Evolutionary conservation across 139 green algal genomes (phyloP).

Genomic region (Haematococcus lacustris): DNA sequence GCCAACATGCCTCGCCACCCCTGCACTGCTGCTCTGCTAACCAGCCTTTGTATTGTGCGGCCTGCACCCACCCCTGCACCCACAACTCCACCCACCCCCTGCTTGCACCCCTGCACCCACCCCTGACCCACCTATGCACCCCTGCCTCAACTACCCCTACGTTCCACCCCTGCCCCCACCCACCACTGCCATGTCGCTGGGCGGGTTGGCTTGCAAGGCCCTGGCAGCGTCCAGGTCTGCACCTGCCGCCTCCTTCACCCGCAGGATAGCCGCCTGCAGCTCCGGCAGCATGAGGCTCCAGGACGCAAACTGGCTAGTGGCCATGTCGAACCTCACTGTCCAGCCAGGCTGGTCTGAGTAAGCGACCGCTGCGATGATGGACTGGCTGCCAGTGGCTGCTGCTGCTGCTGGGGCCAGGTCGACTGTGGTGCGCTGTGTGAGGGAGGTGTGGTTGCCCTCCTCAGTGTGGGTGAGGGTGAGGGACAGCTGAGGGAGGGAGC

Average conservation of each 20-base stretch:
- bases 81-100: too few relatives aligned
- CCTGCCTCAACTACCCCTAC: not conserved
- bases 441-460: conserved; percentile 6
- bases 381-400: not conserved
- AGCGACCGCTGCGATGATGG: not conserved
- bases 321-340: conserved; percentile 16
- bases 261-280: conserved; percentile 13
- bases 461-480: conserved; percentile 11
- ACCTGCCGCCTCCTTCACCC: conserved; percentile 13
- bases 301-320: not conserved
- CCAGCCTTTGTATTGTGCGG: too few relatives aligned
- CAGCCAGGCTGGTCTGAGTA: conserved; percentile 23
- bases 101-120: not conserved
- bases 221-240: conserved; percentile 19
- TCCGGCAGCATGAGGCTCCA: conserved; percentile 18
- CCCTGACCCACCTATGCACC: not conserved
- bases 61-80: too few relatives aligned
- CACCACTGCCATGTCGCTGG: conserved; percentile 2
- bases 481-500: conserved; percentile 17
- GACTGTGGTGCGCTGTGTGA: not conserved
- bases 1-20: too few relatives aligned
- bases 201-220: not conserved
- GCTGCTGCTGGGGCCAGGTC: not conserved
- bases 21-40: too few relatives aligned
- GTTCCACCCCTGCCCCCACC: not conserved